Percentiles rank a stretch among this genome's conserved stretches.
Conservation (phyloP, 192 early-diverging fungal species). For the Paraglomus brasilianum region DNA sequence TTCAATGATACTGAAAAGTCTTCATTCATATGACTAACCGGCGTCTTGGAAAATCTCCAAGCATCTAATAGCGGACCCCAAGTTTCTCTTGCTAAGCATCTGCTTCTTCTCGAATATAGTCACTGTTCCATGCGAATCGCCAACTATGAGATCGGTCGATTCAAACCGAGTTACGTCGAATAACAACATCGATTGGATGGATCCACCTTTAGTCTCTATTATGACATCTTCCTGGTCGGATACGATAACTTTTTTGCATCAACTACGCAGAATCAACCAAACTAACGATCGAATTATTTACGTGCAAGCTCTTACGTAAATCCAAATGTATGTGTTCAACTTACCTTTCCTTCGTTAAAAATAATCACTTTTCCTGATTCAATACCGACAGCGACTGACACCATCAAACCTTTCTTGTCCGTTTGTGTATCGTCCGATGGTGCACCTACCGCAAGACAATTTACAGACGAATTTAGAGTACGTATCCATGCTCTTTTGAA, state of each 20-base stretch:
- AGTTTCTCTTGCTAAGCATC: slow-evolving; percentile 31
- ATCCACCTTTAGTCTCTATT: slow-evolving; percentile 42
- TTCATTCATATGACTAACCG: slow-evolving; percentile 18
- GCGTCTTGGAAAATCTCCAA: slow-evolving; percentile 35
- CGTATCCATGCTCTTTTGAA: slow-evolving; percentile 1
- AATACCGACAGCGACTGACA: slow-evolving; percentile 23
- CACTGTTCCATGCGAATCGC: slow-evolving; percentile 38
- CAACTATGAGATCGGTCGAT: slow-evolving; percentile 34
- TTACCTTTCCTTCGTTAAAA: slow-evolving; percentile 39
- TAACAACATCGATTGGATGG: slow-evolving; percentile 37
- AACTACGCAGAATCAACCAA: not conserved
- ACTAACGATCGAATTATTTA: not conserved
- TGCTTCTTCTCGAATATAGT: slow-evolving; percentile 37
- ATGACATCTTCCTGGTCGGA: slow-evolving; percentile 33
- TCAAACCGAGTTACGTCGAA: slow-evolving; percentile 38
- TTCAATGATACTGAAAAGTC: not conserved
- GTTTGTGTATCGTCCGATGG: not conserved
- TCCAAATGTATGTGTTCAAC: not conserved
- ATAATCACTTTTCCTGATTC: slow-evolving; percentile 34
- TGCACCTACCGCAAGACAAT: not conserved
- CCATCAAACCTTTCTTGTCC: not conserved
- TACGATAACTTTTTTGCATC: not conserved
- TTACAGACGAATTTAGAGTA: slow-evolving; percentile 1
- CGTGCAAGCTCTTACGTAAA: not conserved
- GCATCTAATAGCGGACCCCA: slow-evolving; percentile 31